Evolutionary conservation across 129 eudicot species (phyloP).

Genomic region (Heracleum sosnowskyi): DNA sequence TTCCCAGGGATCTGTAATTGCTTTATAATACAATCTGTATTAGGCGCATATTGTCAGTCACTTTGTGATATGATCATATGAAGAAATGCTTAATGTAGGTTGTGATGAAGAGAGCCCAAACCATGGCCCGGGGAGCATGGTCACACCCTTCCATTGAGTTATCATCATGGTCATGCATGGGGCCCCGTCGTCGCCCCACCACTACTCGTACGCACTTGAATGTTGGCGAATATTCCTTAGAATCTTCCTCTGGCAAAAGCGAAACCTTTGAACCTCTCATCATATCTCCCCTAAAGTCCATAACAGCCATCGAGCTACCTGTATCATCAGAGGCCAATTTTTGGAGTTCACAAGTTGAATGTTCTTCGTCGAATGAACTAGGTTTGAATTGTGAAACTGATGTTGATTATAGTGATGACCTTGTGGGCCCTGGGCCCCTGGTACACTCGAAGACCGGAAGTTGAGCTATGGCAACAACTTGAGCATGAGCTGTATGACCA

Average conservation of each 20-base stretch:
- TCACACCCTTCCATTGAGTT: conserved; percentile 55
- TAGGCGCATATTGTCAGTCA: neutral
- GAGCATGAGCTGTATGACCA: conserved; percentile 67
- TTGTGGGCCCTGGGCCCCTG: conserved; percentile 32
- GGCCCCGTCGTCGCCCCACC: conserved; percentile 61
- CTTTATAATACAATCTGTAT: neutral
- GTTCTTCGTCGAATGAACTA: conserved; percentile 19
- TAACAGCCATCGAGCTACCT: conserved; percentile 35
- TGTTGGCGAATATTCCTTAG: conserved; percentile 15
- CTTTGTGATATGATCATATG: neutral
- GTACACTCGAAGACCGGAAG: conserved; percentile 54
- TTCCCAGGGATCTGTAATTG: neutral
- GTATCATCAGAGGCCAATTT: conserved; percentile 34
- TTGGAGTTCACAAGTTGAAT: conserved; percentile 24
- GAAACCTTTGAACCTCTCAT: conserved; percentile 33
- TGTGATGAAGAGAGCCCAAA: conserved; percentile 94
- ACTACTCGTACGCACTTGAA: conserved; percentile 13
- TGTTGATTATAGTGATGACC: conserved; percentile 16
- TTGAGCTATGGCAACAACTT: conserved; percentile 83
- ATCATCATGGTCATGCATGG: conserved; percentile 90
- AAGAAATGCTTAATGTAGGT: conserved; percentile 33
- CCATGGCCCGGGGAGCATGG: conserved; percentile 94
- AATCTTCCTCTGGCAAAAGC: conserved; percentile 23
- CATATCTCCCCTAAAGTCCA: conserved; percentile 21
- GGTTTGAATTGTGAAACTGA: conserved; percentile 14